phyloP scores from a whole-genome alignment of 495 filamentous ascomycete genomes.

The Aspergillus diversus region DNA sequence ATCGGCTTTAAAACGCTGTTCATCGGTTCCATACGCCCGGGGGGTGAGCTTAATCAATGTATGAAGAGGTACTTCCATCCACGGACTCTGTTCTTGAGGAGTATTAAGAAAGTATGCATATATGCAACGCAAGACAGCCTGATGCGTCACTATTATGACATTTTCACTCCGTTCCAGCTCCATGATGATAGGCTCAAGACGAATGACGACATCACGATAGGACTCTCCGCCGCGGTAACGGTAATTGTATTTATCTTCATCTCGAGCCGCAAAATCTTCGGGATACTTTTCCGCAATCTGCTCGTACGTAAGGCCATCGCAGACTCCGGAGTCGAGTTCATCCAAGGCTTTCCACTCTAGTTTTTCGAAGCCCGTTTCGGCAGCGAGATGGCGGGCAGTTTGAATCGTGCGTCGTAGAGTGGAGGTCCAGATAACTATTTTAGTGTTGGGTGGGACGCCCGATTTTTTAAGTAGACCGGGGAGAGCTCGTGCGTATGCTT shows the following conservation, averaged over 20 bases:
- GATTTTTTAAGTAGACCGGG: slow-evolving; percentile 81
- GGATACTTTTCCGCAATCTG: slow-evolving; percentile 90
- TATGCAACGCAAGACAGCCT: slow-evolving; percentile 94
- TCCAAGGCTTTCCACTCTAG: slow-evolving; percentile 98
- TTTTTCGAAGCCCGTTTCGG: slow-evolving; percentile 74
- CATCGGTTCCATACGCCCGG: slow-evolving; percentile 87
- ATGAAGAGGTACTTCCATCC: slow-evolving; percentile 95
- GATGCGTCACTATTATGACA: slow-evolving; percentile 97
- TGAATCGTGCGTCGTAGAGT: slow-evolving; percentile 91
- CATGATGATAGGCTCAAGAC: slow-evolving; percentile 99
- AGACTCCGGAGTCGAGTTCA: slow-evolving; percentile 94
- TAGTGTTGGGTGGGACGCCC: slow-evolving; percentile 71
- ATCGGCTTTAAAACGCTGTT: slow-evolving; percentile 82
- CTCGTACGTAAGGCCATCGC: slow-evolving; percentile 92
- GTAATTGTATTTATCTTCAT: slow-evolving; percentile 99
- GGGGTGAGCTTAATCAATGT: slow-evolving; percentile 96
- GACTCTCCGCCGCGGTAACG: slow-evolving; percentile 96
- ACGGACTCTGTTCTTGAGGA: slow-evolving; percentile 88
- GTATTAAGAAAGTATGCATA: slow-evolving; percentile 99
- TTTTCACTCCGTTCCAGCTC: slow-evolving; percentile 94
- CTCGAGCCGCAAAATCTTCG: slow-evolving; percentile 90
- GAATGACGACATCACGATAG: slow-evolving; percentile 96
- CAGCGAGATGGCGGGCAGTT: slow-evolving; percentile 76
- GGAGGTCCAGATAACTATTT: slow-evolving; percentile 95
- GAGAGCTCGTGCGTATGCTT: slow-evolving; percentile 80